Evolutionary conservation across 164 flowering plant species (phyloP), one percentile per base, ranked within the genome.

Genomic region (Liquidambar formosana): DNA sequence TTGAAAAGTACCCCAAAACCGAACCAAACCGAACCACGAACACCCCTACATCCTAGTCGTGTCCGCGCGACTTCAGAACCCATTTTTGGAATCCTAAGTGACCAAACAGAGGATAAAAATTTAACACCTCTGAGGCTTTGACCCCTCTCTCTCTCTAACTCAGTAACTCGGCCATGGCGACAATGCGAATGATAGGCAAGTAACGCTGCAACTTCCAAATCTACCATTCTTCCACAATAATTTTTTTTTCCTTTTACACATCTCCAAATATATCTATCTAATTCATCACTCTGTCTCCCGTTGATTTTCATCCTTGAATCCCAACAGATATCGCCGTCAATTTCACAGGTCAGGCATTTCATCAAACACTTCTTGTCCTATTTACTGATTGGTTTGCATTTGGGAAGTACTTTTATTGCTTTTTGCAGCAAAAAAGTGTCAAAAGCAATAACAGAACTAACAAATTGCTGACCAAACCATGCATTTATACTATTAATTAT

Each of bases 241-340:
- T 63, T 28, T 16, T 25, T 21, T 10, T 54, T 33, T 0, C 6
- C n/a, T n/a, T n/a, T n/a, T n/a, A n/a, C n/a, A n/a, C n/a, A 4
- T n/a, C 27, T 41, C 45, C 25, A 4, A 27, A 46, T 41, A 21
- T 38, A 13, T 53, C 23, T 43, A 33, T 66, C 48, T 49, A 8
- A 12, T 23, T 10, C 21, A 54, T 26, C 23, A 62, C 0, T 26
- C 46, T 22, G 10, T 16, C 18, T 16, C 41, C 56, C 51, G 22
- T 67, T 33, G 23, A 44, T 47, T 46, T 63, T 19, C 28, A 4
- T 21, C 58, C 63, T 68, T 58, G 25, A 53, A 27, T 56, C 16
- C 26, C n/a, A 28, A 61, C 92, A 94, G 99, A 94, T 72, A 90
- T 94, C 53, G 99, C 99, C 1, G 99, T 87, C 54, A 94, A 94